A percentile compares a stretch with the other conserved stretches of the same genome.
phyloP scores from a whole-genome alignment of 106 monocot species.

The Phalaenopsis aphrodite region DNA sequence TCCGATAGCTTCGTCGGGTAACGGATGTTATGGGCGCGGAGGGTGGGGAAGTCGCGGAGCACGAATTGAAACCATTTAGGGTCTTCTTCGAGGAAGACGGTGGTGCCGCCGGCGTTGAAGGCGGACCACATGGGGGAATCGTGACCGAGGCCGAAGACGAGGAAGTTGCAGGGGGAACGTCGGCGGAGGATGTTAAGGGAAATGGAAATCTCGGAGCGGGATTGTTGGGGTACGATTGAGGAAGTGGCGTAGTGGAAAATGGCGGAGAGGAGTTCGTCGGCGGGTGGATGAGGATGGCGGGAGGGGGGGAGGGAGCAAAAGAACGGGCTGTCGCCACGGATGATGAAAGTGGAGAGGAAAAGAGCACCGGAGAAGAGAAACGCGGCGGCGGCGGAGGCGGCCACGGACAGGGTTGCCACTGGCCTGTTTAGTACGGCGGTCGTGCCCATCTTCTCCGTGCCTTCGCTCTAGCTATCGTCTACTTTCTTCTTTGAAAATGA shows the following conservation, averaged over 20 bases:
- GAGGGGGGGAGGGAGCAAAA: background rate
- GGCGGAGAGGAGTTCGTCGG: constrained; percentile 24
- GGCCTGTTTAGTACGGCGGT: background rate
- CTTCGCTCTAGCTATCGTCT: background rate
- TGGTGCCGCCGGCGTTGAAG: constrained; percentile 66
- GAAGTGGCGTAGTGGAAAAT: constrained; percentile 63
- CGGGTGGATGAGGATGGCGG: background rate
- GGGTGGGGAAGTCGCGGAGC: constrained; percentile 15
- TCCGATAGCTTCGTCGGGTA: constrained; percentile 52
- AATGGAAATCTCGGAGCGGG: constrained; percentile 48
- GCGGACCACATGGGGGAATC: constrained; percentile 75
- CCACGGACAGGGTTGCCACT: constrained; percentile 11
- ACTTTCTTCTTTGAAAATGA: background rate
- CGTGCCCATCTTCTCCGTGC: background rate
- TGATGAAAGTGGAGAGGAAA: background rate
- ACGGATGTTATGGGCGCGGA: constrained; percentile 21
- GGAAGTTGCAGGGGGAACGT: constrained; percentile 69
- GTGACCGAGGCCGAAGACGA: constrained; percentile 82
- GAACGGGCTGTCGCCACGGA: background rate
- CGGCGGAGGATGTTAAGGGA: constrained; percentile 46
- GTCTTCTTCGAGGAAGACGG: constrained; percentile 91
- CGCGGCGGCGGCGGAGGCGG: background rate
- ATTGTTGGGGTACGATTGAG: constrained; percentile 44
- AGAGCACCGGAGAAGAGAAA: background rate
- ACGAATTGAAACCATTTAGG: constrained; percentile 45